Evolutionary conservation across 306 rosid genomes (phyloP).

Genomic region (Trifolium repens): DNA sequence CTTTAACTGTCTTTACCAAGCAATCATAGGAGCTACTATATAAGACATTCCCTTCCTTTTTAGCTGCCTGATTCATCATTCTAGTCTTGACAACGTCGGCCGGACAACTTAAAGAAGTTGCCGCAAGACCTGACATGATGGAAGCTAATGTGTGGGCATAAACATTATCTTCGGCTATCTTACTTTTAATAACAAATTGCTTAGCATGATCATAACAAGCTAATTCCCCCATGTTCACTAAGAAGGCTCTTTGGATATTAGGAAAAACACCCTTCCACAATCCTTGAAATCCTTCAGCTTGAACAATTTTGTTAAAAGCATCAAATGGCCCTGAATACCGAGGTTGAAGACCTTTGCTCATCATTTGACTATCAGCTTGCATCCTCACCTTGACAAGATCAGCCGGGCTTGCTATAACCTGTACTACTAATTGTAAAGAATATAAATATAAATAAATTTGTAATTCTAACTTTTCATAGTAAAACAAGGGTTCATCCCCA

Average conservation of each 20-base stretch:
- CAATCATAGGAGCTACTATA: slow-evolving; percentile 73
- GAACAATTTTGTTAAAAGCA: slow-evolving; percentile 70
- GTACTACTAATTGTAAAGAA: slow-evolving; percentile 51
- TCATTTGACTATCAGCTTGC: slow-evolving; percentile 82
- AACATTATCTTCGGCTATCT: slow-evolving; percentile 65
- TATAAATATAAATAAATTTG: slow-evolving; percentile 8
- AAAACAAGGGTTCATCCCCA: not conserved
- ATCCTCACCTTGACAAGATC: slow-evolving; percentile 96
- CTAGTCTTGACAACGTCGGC: slow-evolving; percentile 94
- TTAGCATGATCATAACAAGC: slow-evolving; percentile 90
- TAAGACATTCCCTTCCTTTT: slow-evolving; percentile 54
- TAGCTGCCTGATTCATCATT: slow-evolving; percentile 79
- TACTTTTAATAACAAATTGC: slow-evolving; percentile 62
- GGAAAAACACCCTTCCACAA: slow-evolving; percentile 92
- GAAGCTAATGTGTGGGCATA: slow-evolving; percentile 83
- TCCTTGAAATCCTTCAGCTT: slow-evolving; percentile 70
- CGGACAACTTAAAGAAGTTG: slow-evolving; percentile 86
- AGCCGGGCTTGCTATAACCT: slow-evolving; percentile 93
- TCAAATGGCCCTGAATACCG: slow-evolving; percentile 75
- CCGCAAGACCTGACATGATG: slow-evolving; percentile 73
- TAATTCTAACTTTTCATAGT: not conserved
- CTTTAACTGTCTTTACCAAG: slow-evolving; percentile 73
- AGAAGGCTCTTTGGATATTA: slow-evolving; percentile 81
- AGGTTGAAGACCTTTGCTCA: slow-evolving; percentile 66
- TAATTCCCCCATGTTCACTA: slow-evolving; percentile 93